These are phyloP conservation scores for Boletus vermiculosoides DNA, from an alignment of 768 basidiomycete genomes.

Conservation along the genomic window DNA sequence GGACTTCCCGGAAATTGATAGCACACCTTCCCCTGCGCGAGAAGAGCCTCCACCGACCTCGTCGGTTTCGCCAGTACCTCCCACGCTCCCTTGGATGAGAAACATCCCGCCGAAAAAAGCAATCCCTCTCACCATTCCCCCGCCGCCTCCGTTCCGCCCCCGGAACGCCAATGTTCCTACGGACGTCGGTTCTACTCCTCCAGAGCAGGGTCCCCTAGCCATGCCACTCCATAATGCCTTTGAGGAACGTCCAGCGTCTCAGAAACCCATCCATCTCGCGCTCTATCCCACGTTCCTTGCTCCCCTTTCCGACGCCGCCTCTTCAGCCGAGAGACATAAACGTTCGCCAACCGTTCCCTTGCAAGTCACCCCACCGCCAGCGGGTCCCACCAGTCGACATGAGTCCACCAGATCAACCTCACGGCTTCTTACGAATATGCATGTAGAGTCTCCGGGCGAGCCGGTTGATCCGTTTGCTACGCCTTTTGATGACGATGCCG, in stretches of 20 bases:
- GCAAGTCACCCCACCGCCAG: constrained; percentile 13
- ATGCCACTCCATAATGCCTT: constrained; percentile 47
- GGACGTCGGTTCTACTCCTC: constrained; percentile 31
- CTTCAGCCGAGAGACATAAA: constrained; percentile 18
- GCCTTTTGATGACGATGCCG: constrained; percentile 75
- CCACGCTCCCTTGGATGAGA: constrained; percentile 26
- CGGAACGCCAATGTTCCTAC: constrained; percentile 38
- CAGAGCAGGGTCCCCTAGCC: constrained; percentile 30
- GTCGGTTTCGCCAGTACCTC: constrained; percentile 34
- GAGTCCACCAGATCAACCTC: constrained; percentile 39
- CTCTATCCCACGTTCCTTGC: constrained; percentile 18
- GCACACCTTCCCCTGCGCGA: constrained; percentile 21
- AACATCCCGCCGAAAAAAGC: constrained; percentile 23
- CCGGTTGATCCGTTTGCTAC: constrained; percentile 62
- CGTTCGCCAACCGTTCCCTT: constrained; percentile 23
- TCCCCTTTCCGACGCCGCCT: constrained; percentile 2
- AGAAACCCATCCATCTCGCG: constrained; percentile 16
- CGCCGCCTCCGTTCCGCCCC: constrained; percentile 31
- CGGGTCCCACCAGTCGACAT: constrained; percentile 14
- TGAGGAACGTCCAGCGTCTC: constrained; percentile 18
- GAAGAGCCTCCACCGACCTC: constrained; percentile 30
- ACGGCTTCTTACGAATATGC: constrained; percentile 42
- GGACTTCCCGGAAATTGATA: constrained; percentile 32
- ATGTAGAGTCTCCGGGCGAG: constrained; percentile 38
- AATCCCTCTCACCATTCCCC: constrained; percentile 37